Base-by-base conservation (phyloP, 2,329 filamentous ascomycete genomes). In the Leptographium lundbergii region DNA sequence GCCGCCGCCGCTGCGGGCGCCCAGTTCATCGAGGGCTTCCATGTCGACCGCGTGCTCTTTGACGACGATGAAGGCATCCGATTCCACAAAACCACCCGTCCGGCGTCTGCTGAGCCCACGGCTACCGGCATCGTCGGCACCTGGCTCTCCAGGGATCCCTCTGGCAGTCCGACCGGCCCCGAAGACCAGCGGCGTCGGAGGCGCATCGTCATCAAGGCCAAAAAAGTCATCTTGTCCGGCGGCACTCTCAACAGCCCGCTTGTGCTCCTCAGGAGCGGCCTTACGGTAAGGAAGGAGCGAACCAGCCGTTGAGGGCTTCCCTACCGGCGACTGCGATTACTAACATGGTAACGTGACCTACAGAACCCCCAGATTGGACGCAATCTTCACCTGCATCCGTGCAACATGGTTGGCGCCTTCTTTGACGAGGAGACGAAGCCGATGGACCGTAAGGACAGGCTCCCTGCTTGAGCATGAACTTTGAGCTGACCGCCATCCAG, bases 361-460 rank as follows among this genome's bases (percentile, higher is more conserved):
- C 66, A 84, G 75, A 96, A 95, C 68, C 78, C 78, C 4, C 85
- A 96, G 59, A 86, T 96, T 62, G 92, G 92, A 29, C 81, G 79
- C 9, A 89, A 96, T 66, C 80, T 96, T 4, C 78, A 94, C 66
- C 71, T 96, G 0, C 92, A 97, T 67, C 92, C 91, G 1, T 85
- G 84, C 67, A 79, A 77, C 66, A 68, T 77, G 10, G 66, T 84
- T 6, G 69, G 71, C 4, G 87, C 80, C 2, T 76, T 85, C n/a
- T 91, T 86, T 70, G 77, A 86, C 36, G 78, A 90, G 61, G 84
- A 88, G 42, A 78, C 85, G 24, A 79, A 77, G n/a, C 84, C 84
- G 0, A 89, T 86, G 85, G 84, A 86, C 70, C 77, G 76, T 71
- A 64, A 62, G 66, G 11, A 45, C 9, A 50, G 4, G 10, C 1